These are phyloP conservation scores for Aureobasidium vineae DNA, from an alignment of 2,329 filamentous ascomycete species.

Conservation along the genomic window DNA sequence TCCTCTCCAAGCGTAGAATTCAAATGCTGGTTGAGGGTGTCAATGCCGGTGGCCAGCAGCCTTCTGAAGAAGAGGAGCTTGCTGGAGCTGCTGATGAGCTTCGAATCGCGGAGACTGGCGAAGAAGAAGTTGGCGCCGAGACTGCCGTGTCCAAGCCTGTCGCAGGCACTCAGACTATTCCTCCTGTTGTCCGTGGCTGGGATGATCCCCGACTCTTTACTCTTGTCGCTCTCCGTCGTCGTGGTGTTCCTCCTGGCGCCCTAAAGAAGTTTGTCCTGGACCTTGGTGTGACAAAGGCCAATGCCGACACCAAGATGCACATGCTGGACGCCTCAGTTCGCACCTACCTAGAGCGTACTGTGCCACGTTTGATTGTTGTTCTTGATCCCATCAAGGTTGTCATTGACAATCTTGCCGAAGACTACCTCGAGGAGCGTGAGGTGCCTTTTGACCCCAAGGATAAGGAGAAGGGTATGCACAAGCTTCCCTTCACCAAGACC, in stretches of 20 bases:
- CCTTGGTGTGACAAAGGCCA: slow-evolving; percentile 81
- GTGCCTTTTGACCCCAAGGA: slow-evolving; percentile 83
- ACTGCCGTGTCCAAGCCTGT: slow-evolving; percentile 31
- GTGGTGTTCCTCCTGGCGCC: slow-evolving; percentile 83
- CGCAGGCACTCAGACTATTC: slow-evolving; percentile 37
- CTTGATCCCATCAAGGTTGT: slow-evolving; percentile 80
- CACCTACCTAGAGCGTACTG: slow-evolving; percentile 80
- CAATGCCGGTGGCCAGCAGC: slow-evolving; percentile 36
- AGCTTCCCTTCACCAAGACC: slow-evolving; percentile 66
- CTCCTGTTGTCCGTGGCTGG: slow-evolving; percentile 72
- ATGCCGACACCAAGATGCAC: slow-evolving; percentile 72
- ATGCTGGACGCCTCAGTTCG: slow-evolving; percentile 86
- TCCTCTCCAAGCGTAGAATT: slow-evolving; percentile 84
- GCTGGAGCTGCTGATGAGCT: slow-evolving; percentile 41
- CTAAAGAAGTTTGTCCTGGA: slow-evolving; percentile 89
- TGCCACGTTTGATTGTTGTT: slow-evolving; percentile 85
- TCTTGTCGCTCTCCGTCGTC: slow-evolving; percentile 75
- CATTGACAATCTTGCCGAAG: slow-evolving; percentile 73
- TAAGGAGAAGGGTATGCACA: slow-evolving; percentile 61
- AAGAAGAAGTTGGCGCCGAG: slow-evolving; percentile 35
- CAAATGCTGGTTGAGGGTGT: slow-evolving; percentile 72
- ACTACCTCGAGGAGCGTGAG: slow-evolving; percentile 63
- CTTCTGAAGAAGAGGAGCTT: slow-evolving; percentile 32
- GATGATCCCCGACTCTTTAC: slow-evolving; percentile 91
- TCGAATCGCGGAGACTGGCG: slow-evolving; percentile 45